These are phyloP conservation scores for Sporothrix sp. DNA, from an alignment of 2,329 filamentous ascomycete species.

Conservation along the genomic window DNA sequence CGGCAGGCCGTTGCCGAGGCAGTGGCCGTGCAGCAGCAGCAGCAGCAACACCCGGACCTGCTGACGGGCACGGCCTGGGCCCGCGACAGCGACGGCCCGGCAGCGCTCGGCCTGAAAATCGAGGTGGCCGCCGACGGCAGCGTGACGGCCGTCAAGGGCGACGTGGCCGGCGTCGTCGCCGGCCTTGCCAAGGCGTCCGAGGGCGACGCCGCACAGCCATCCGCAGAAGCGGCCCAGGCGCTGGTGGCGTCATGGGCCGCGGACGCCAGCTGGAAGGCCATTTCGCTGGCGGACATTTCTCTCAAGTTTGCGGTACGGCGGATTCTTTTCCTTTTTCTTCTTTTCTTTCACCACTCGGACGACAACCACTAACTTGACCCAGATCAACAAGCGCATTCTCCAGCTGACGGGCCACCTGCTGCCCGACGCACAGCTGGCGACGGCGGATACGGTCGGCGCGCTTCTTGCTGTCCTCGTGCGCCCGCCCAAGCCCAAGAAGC, in stretches of 20 bases:
- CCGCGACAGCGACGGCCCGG: constrained; percentile 27
- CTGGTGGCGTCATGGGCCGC: constrained; percentile 35
- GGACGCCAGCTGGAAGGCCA: constrained; percentile 45
- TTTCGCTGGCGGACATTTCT: constrained; percentile 45
- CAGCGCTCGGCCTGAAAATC: constrained; percentile 30
- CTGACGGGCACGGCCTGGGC: constrained; percentile 20
- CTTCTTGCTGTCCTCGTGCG: constrained; percentile 45
- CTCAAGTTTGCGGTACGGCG: constrained; percentile 65
- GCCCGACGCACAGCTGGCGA: constrained; percentile 57
- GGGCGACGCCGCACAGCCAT: constrained; percentile 11
- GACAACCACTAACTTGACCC: background rate
- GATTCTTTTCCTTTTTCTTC: background rate
- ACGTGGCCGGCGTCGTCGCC: constrained; percentile 23
- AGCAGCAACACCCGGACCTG: constrained; percentile 17
- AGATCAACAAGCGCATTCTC: constrained; percentile 74
- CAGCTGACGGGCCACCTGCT: constrained; percentile 72
- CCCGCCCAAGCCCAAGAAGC: constrained; percentile 48
- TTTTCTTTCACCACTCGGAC: too few relatives aligned
- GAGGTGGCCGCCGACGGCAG: constrained; percentile 33
- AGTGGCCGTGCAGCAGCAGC: constrained; percentile 32
- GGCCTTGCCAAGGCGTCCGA: constrained; percentile 13
- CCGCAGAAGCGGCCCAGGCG: constrained; percentile 31
- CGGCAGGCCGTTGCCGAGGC: constrained; percentile 45
- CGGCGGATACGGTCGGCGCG: constrained; percentile 42
- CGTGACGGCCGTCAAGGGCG: constrained; percentile 20